Evolutionary conservation across 768 basidiomycete species (phyloP).

Genomic region (Omphalotus guepiniiformis): DNA sequence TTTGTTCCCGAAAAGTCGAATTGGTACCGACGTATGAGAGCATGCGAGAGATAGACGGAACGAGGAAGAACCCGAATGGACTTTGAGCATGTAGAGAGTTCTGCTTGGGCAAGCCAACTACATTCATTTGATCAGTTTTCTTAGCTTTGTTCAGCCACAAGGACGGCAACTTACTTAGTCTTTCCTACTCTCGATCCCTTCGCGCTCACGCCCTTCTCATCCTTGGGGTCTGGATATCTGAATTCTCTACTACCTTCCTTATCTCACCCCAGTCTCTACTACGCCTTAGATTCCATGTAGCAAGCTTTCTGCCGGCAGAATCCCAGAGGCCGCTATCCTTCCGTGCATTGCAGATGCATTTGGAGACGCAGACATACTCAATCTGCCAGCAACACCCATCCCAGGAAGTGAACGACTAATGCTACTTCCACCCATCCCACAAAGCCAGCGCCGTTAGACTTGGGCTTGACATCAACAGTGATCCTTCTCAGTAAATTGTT

Average conservation of each 20-base stretch:
- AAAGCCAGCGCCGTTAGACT: background rate
- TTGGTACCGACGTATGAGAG: constrained; percentile 62
- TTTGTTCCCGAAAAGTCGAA: constrained; percentile 52
- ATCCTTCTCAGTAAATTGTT: constrained; percentile 51
- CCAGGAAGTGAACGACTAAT: constrained; percentile 56
- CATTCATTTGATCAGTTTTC: background rate
- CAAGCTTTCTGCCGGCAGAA: constrained; percentile 40
- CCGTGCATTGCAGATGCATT: background rate
- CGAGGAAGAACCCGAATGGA: constrained; percentile 61
- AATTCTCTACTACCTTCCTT: constrained; percentile 26
- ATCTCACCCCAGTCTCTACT: constrained; percentile 51
- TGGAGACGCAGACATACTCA: constrained; percentile 31
- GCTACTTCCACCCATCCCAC: constrained; percentile 16
- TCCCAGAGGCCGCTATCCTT: constrained; percentile 21
- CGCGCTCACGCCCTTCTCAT: no score
- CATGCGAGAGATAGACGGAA: constrained; percentile 76
- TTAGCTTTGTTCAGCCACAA: constrained; percentile 1
- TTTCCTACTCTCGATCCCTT: constrained; percentile 18
- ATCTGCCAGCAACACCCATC: constrained; percentile 21
- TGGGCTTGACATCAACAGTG: constrained; percentile 32
- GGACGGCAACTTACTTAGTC: constrained; percentile 28
- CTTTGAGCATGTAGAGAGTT: constrained; percentile 69
- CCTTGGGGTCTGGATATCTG: background rate
- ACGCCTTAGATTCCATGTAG: constrained; percentile 62
- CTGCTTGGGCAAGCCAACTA: constrained; percentile 75